Base-by-base conservation (phyloP, 306 rosid species). In the Prunus mume region DNA sequence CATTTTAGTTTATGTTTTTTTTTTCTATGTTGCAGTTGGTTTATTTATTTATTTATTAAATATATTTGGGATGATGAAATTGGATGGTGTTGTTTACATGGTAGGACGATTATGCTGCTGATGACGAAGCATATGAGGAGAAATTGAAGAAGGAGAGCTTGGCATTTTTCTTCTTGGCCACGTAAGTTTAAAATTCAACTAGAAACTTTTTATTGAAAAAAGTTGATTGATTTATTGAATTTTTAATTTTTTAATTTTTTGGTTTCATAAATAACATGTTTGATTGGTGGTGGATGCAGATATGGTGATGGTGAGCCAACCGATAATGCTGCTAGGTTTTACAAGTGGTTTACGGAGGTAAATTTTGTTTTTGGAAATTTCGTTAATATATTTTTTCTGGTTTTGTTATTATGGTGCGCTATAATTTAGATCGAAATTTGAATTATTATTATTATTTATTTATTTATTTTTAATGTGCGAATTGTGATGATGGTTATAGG, bases 231-330 rank as follows among this genome's bases (percentile, higher is more conserved):
- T 45, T 5, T 64, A 43, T 50, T 25, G 30, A 15, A 13, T 49
- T 60, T 25, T 25, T 25, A 25, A 25, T 25, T 25, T 24, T 25
- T 60, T 14, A 12, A 18, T 60, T 60, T 61, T 51, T 68, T 38
- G 63, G 64, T 27, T 56, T 77, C 11, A 30, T 70, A 69, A 63
- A 74, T 27, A 13, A 18, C 7, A 46, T 46, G 75, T 67, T 79
- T 56, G 63, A 49, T 74, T 73, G 81, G 71, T 47, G 76, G 46
- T 77, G 57, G 57, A 46, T 86, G 80, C 85, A 96, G 99, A 88
- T 96, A 96, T 80, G 99, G 99, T 76, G 99, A 96, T 80, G 99
- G 99, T 18, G 99, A 96, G 83, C 99, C 99, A 62, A 96, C 99
- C 0, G 99, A 96, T 75, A 96, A 96, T 73, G 98, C 99, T 2